phyloP scores from a whole-genome alignment of 208 protist species.

The Acanthamoeba comandoni region DNA sequence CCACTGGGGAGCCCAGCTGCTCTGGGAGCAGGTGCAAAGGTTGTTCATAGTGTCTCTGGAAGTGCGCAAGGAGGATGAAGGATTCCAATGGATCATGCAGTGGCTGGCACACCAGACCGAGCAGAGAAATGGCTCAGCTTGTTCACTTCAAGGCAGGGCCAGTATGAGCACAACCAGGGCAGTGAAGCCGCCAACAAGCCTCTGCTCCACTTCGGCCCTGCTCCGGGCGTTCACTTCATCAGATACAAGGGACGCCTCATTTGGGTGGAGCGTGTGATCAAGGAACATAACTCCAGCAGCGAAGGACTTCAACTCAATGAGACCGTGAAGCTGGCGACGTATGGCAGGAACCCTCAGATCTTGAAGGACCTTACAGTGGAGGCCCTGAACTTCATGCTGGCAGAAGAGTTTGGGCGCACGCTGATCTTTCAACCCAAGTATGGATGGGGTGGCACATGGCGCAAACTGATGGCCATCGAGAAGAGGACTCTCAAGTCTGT shows the following conservation, averaged over 20 bases:
- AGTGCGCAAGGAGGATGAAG: conserved; percentile 17
- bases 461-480: too few relatives aligned
- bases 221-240: background rate
- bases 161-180: background rate
- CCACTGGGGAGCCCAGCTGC: background rate
- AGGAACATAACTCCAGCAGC: background rate
- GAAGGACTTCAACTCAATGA: background rate
- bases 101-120: conserved; percentile 16
- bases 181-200: background rate
- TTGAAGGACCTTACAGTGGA: background rate
- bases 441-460: background rate
- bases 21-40: background rate
- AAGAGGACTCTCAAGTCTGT: conserved; percentile 15
- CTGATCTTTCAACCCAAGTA: conserved; percentile 14
- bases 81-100: conserved; percentile 21
- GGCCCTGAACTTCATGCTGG: background rate
- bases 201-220: conserved; percentile 1
- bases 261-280: background rate
- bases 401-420: background rate
- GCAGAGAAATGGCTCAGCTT: background rate
- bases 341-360: background rate
- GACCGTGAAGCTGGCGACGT: background rate
- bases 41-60: conserved; percentile 1
- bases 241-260: background rate
- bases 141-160: background rate